These are phyloP conservation scores for Acanthamoeba triangularis DNA, from an alignment of 208 protist genomes.

Conservation along the genomic window DNA sequence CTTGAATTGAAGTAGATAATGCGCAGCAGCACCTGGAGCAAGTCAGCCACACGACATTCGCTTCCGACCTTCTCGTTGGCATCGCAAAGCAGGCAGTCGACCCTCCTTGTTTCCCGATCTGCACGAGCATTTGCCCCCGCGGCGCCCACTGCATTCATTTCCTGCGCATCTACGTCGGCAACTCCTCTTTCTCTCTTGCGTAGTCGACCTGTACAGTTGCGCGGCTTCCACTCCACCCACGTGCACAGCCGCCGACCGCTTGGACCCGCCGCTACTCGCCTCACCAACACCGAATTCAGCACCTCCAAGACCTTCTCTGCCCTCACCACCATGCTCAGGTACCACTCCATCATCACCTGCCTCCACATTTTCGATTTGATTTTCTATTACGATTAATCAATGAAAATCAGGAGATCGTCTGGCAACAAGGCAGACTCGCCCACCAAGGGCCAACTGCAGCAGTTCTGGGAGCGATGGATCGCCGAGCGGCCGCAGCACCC, in stretches of 20 bases:
- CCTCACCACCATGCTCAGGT: neutral
- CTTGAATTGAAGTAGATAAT: no score
- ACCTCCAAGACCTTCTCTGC: neutral
- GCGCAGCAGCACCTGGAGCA: no score
- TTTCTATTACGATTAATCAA: neutral
- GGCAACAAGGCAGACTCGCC: neutral
- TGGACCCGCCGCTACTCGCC: neutral
- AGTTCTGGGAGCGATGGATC: slow-evolving; percentile 11
- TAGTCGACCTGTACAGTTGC: neutral
- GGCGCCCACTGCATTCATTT: neutral
- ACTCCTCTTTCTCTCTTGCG: neutral
- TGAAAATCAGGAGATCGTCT: neutral
- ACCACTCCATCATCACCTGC: no score
- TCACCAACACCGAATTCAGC: neutral
- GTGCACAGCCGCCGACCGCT: neutral
- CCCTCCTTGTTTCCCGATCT: neutral
- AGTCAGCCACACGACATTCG: no score
- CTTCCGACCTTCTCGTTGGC: no score
- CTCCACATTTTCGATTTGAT: neutral
- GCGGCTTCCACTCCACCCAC: neutral
- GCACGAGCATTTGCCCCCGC: neutral
- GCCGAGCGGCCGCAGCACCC: neutral
- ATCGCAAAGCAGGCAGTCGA: neutral
- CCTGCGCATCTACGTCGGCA: neutral
- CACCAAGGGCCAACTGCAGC: neutral